Conservation (phyloP, 441 rosid genomes). For the Pelargonium citronellum region DNA sequence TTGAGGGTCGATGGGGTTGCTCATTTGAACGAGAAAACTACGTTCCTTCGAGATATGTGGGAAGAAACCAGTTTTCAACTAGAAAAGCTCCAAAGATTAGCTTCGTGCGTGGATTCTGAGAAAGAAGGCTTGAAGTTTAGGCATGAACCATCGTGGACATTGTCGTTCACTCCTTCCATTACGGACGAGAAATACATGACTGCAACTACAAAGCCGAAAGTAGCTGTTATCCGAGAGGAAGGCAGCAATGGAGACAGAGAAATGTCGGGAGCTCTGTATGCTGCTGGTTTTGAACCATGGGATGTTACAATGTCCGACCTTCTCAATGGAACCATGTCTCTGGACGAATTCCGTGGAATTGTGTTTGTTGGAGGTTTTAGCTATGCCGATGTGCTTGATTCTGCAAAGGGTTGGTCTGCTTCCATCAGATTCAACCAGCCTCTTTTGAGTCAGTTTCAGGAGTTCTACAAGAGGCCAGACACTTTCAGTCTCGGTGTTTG, state of each 20-base stretch:
- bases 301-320: constrained; percentile 90
- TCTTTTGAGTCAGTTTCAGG: constrained; percentile 70
- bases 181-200: constrained; percentile 55
- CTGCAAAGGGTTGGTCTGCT: constrained; percentile 98
- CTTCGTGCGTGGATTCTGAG: constrained; percentile 78
- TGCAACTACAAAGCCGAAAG: constrained; percentile 65
- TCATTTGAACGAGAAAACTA: constrained; percentile 51
- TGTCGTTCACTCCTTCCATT: constrained; percentile 67
- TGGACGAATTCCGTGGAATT: constrained; percentile 67
- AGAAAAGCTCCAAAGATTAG: constrained; percentile 73
- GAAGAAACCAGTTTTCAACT: constrained; percentile 90
- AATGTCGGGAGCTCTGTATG: constrained; percentile 85
- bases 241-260: constrained; percentile 98
- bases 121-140: constrained; percentile 76
- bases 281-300: constrained; percentile 97
- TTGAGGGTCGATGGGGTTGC: constrained; percentile 55
- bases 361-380: constrained; percentile 96
- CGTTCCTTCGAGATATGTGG: constrained; percentile 81
- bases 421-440: constrained; percentile 78
- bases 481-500: constrained; percentile 94
- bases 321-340: constrained; percentile 51
- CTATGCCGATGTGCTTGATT: constrained; percentile 91
- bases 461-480: constrained; percentile 78
- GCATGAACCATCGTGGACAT: constrained; percentile 65
- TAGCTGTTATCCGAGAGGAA: constrained; percentile 90